Conservation (phyloP, 306 rosid species). For the Delonix regia region DNA sequence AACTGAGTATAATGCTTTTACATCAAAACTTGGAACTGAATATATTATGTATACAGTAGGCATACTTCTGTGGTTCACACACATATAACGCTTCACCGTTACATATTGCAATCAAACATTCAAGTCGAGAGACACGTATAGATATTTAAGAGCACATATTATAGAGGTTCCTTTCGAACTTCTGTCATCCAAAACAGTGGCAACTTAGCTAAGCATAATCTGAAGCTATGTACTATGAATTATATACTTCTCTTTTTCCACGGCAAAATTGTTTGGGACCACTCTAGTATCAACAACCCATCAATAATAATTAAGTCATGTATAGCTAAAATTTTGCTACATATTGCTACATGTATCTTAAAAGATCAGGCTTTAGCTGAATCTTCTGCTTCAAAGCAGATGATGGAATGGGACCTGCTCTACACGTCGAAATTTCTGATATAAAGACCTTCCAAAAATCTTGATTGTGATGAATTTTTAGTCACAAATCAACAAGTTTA, state of each 20-base stretch:
- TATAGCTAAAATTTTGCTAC: neutral
- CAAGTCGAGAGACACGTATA: neutral
- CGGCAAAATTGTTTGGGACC: neutral
- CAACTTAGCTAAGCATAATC: neutral
- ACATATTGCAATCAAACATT: constrained; percentile 7
- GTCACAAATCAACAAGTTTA: neutral
- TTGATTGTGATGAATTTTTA: neutral
- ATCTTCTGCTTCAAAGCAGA: neutral
- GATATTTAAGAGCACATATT: neutral
- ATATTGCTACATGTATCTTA: neutral
- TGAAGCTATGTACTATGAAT: neutral
- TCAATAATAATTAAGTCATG: neutral
- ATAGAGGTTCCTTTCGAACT: neutral
- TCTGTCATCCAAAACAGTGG: neutral
- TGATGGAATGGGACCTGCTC: constrained; percentile 3
- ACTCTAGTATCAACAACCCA: neutral
- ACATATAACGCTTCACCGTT: neutral
- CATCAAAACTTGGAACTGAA: constrained; percentile 22
- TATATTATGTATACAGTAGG: neutral
- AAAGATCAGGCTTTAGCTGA: neutral
- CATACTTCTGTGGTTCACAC: constrained; percentile 9
- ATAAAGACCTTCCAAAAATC: neutral
- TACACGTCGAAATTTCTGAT: neutral
- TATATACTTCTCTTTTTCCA: neutral
- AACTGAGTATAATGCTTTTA: constrained; percentile 27